Base-by-base conservation (phyloP, 2,329 filamentous ascomycete genomes). In the Orbilia ellipsospora region DNA sequence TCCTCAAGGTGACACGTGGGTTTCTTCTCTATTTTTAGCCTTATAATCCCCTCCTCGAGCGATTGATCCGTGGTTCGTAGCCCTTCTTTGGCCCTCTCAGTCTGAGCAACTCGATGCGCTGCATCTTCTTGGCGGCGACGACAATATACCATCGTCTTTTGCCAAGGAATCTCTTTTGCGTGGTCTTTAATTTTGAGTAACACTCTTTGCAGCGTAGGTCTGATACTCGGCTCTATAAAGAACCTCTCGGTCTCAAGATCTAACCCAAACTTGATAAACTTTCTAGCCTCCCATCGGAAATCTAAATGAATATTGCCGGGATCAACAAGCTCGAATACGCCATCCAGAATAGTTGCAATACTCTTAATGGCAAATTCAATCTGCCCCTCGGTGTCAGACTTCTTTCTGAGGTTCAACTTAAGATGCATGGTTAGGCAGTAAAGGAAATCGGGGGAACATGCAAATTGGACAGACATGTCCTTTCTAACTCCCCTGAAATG, bases 341-440 rank as follows among this genome's bases (percentile, higher is more conserved):
- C 70, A 15, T 68, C 70, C 2, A 74, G 42, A 13, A 74, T 59
- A n/a, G 36, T 44, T n/a, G 59, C 15, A 10, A 63, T 36, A 31
- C 40, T 63, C 16, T 52, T 63, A 18, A 52, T 44, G 15, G 48
- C 48, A 23, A n/a, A 28, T 44, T 51, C 62, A 18, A 74, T 51
- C 26, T 63, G 52, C 15, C 63, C 63, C 0, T 13, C 8, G 8
- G 51, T 52, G 23, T 18, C 51, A 1, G 63, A 18, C 36, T 59
- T 67, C 50, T 28, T 57, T 6, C 28, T 12, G 4, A 61, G 23
- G 1, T 44, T 50, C 18, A 62, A 20, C 5, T 54, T 40, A 20
- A 74, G 44, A 26, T 74, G 51, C 51, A 20, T 57, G 12, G 52
- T 3, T n/a, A 74, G 63, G 12, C 70, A 63, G 18, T 74, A 74